Evolutionary conservation across 768 basidiomycete species (phyloP), one percentile per base, ranked within the genome.

Genomic region (Suillus spraguei): DNA sequence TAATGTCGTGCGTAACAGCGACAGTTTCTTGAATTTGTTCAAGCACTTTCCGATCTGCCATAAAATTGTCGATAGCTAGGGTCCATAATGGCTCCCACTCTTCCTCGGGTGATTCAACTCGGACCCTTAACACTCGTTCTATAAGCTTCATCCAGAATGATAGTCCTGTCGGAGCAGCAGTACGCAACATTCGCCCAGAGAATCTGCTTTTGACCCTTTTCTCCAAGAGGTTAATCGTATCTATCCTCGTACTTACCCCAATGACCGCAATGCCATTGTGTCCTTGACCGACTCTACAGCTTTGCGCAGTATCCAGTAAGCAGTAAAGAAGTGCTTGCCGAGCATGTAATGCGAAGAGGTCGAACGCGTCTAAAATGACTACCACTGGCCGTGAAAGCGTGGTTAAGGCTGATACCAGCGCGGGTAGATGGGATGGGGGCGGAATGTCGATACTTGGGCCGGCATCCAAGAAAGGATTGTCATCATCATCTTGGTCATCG

Each of bases 191-290:
- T 61, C 97, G 83, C 38, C 95, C 94, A 2, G 96, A 98, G 78
- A 99, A 99, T 4, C 97, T 87, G 67, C 95, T 97, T 77, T 99
- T 97, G 58, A 99, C 97, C 50, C 97, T 84, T 74, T 99, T 99
- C 74, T 99, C 97, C 20, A 99, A 81, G 3, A 92, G 77, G 66
- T 92, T 91, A 64, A 98, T 84, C 20, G 94, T 91, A 69, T 99
- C 95, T 28, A 96, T 83, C 10, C 95, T 87, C 38, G 87, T 88
- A 1, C 95, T 95, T 13, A 95, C 75, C 9, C 97, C 97, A 41
- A 99, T 80, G 39, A 99, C 88, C 0, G 90, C 91, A 24, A 97
- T 76, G 3, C 95, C 95, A 65, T 84, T 87, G 68, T 72, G 85
- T 14, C 79, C 81, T 52, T 78, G 74, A 20, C 82, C 82, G 3